Conservation (phyloP, 2,329 filamentous ascomycete genomes). For the Shiraia sp. region DNA sequence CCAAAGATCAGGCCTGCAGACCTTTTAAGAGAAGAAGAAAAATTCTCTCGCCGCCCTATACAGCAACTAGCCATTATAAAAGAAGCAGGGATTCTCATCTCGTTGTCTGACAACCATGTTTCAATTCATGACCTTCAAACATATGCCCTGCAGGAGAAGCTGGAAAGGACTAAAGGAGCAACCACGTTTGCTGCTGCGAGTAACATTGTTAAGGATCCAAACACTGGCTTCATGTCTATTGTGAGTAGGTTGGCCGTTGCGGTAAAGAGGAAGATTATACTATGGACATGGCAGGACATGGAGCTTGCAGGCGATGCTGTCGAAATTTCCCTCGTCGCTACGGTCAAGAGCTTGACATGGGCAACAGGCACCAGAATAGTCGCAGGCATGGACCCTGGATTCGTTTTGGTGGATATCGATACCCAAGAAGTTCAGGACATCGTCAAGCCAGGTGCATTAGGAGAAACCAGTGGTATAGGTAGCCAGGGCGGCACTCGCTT, state of each 20-base stretch:
- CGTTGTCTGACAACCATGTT: slow-evolving; percentile 85
- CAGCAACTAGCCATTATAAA: slow-evolving; percentile 96
- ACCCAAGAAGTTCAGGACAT: slow-evolving; percentile 77
- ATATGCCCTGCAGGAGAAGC: slow-evolving; percentile 78
- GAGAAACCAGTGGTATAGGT: slow-evolving; percentile 64
- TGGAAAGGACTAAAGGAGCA: slow-evolving; percentile 84
- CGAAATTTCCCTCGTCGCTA: slow-evolving; percentile 80
- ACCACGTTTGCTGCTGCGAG: slow-evolving; percentile 90
- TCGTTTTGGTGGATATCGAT: slow-evolving; percentile 83
- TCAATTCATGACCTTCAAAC: slow-evolving; percentile 87
- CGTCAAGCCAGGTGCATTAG: slow-evolving; percentile 72
- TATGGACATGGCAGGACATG: slow-evolving; percentile 97
- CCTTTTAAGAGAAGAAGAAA: slow-evolving; percentile 87
- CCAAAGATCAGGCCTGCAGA: slow-evolving; percentile 64
- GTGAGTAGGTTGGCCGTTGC: slow-evolving; percentile 90
- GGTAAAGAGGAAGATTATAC: slow-evolving; percentile 83
- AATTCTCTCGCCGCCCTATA: slow-evolving; percentile 86
- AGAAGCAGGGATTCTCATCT: slow-evolving; percentile 88
- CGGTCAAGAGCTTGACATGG: slow-evolving; percentile 90
- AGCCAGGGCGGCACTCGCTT: slow-evolving; percentile 73
- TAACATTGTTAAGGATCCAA: slow-evolving; percentile 88
- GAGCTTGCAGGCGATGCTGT: slow-evolving; percentile 74
- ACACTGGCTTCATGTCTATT: slow-evolving; percentile 87
- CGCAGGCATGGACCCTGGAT: slow-evolving; percentile 88
- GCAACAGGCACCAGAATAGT: slow-evolving; percentile 83